A percentile compares a stretch with the other conserved stretches of the same genome.
These are phyloP conservation scores for Nigrospora sphaerica DNA, from an alignment of 2,329 filamentous ascomycete genomes.

Conservation along the genomic window DNA sequence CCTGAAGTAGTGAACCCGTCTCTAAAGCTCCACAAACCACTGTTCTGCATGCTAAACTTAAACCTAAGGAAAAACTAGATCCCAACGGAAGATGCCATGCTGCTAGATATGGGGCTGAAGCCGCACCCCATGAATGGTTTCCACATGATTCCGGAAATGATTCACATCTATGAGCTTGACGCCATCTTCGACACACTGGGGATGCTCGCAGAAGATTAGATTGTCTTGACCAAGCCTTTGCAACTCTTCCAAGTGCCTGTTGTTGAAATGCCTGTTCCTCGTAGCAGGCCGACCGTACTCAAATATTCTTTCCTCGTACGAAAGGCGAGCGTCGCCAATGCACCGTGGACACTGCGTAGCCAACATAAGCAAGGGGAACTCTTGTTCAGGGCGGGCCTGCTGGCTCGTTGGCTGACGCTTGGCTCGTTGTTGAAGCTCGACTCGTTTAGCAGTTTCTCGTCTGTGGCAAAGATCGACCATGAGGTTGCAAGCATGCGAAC, in stretches of 20 bases:
- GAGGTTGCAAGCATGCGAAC: constrained; percentile 6
- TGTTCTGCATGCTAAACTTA: too few species aligned
- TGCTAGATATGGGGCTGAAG: background rate
- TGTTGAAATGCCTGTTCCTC: constrained; percentile 16
- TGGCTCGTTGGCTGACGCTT: background rate
- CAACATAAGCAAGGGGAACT: constrained; percentile 11
- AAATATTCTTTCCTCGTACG: constrained; percentile 8
- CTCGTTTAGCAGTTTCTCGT: constrained; percentile 5
- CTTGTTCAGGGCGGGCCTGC: constrained; percentile 5
- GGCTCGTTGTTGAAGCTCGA: background rate
- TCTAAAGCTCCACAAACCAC: too few species aligned
- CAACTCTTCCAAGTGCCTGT: constrained; percentile 9
- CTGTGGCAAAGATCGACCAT: constrained; percentile 6
- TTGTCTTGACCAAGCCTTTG: constrained; percentile 5
- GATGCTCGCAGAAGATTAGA: too few species aligned
- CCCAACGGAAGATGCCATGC: too few species aligned
- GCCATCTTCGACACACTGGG: too few species aligned
- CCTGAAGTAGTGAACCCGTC: too few species aligned
- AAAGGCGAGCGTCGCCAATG: constrained; percentile 8
- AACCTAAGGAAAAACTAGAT: too few species aligned
- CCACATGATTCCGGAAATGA: constrained; percentile 10
- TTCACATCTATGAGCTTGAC: background rate
- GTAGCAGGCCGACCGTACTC: constrained; percentile 6
- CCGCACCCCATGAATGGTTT: constrained; percentile 6
- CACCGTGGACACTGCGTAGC: constrained; percentile 9